phyloP scores from a whole-genome alignment of 2,329 filamentous ascomycete species.

The Fusarium buxicola region DNA sequence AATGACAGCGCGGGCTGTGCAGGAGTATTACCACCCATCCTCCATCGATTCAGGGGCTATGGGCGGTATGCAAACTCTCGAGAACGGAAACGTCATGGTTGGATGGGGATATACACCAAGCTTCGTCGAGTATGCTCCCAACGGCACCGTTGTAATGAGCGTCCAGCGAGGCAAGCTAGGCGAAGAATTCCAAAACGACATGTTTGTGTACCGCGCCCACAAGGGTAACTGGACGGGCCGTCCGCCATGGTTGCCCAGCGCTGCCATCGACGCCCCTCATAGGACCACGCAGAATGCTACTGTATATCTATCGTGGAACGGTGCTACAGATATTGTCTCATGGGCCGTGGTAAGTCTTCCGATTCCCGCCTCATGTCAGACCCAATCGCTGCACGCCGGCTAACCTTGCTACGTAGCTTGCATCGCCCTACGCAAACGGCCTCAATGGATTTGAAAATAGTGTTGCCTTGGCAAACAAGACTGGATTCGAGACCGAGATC shows the following conservation, averaged over 20 bases:
- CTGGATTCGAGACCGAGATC: slow-evolving; percentile 46
- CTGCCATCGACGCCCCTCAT: slow-evolving; percentile 42
- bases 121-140: slow-evolving; percentile 46
- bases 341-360: slow-evolving; percentile 46
- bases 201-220: slow-evolving; percentile 47
- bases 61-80: slow-evolving; percentile 44
- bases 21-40: slow-evolving; percentile 47
- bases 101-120: slow-evolving; percentile 47
- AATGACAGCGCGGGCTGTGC: slow-evolving; percentile 47
- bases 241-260: slow-evolving; percentile 46
- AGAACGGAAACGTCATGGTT: slow-evolving; percentile 45
- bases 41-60: slow-evolving; percentile 43
- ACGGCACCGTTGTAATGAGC: slow-evolving; percentile 43
- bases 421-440: slow-evolving; percentile 35
- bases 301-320: slow-evolving; percentile 49
- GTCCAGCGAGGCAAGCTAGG: slow-evolving; percentile 42
- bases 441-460: slow-evolving; percentile 41
- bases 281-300: slow-evolving; percentile 41
- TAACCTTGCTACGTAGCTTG: slow-evolving; percentile 39
- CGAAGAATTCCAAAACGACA: slow-evolving; percentile 38
- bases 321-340: slow-evolving; percentile 45
- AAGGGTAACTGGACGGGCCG: slow-evolving; percentile 46
- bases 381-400: slow-evolving; percentile 17
- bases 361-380: not conserved
- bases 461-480: slow-evolving; percentile 39